A percentile compares a stretch with the other conserved stretches of the same genome.
phyloP scores from a whole-genome alignment of 1,139 yeast species.

The Geotrichum aggregatum region DNA sequence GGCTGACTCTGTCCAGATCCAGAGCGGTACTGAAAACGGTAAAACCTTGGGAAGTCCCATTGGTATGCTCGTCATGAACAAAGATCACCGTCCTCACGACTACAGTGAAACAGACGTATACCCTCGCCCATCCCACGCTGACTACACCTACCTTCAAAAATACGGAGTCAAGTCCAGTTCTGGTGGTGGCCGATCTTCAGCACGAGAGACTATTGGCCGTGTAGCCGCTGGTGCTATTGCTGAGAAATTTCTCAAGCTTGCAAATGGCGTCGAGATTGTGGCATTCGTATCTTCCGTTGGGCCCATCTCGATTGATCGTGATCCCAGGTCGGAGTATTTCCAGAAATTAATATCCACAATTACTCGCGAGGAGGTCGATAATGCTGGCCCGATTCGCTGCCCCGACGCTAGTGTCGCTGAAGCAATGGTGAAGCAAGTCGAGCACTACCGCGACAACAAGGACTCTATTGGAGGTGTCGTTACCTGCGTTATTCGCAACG shows the following conservation, averaged over 20 bases:
- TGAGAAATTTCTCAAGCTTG: slow-evolving; percentile 74
- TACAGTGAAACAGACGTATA: slow-evolving; percentile 90
- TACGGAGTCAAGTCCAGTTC: slow-evolving; percentile 90
- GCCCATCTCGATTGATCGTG: slow-evolving; percentile 66
- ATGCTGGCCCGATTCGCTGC: slow-evolving; percentile 86
- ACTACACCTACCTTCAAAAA: slow-evolving; percentile 83
- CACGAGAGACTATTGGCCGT: slow-evolving; percentile 96
- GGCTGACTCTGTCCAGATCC: slow-evolving; percentile 86
- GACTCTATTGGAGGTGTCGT: slow-evolving; percentile 98
- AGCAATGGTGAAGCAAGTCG: slow-evolving; percentile 81
- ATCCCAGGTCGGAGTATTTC: slow-evolving; percentile 61
- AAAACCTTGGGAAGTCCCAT: slow-evolving; percentile 91
- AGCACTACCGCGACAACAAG: slow-evolving; percentile 75
- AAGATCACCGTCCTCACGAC: slow-evolving; percentile 95
- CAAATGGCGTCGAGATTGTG: slow-evolving; percentile 84
- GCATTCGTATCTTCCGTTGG: slow-evolving; percentile 96
- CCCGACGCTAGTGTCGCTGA: slow-evolving; percentile 73
- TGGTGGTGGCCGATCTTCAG: slow-evolving; percentile 96
- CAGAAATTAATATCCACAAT: slow-evolving; percentile 63
- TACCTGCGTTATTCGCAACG: slow-evolving; percentile 91
- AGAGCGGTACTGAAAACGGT: slow-evolving; percentile 91
- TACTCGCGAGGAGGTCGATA: slow-evolving; percentile 86
- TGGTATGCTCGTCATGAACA: slow-evolving; percentile 85
- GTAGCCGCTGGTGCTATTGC: slow-evolving; percentile 99
- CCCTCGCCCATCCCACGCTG: slow-evolving; percentile 98